Conservation (phyloP, 805 yeast genomes). For the Candida adriatica region DNA sequence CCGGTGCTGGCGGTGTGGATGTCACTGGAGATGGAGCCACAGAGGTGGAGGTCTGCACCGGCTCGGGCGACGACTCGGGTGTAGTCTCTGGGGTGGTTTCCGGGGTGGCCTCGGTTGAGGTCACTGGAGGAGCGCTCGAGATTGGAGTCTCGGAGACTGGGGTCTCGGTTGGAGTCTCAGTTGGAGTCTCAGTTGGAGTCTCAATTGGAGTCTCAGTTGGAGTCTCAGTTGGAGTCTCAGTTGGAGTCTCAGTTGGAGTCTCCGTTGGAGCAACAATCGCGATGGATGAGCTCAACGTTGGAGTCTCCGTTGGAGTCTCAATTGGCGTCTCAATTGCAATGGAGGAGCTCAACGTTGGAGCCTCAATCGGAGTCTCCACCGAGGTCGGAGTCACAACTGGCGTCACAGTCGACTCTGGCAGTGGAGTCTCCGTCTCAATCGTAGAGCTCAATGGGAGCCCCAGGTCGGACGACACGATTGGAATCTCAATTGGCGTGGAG, state of each 20-base stretch:
- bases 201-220: not conserved
- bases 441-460: too few relatives aligned
- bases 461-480: too few relatives aligned
- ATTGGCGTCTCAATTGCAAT: slow-evolving; percentile 6
- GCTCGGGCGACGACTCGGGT: too few relatives aligned
- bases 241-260: slow-evolving; percentile 1
- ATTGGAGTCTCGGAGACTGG: not conserved
- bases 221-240: slow-evolving; percentile 1
- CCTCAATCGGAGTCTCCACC: too few relatives aligned
- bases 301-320: not conserved
- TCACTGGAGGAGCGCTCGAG: too few relatives aligned
- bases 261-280: not conserved
- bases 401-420: too few relatives aligned
- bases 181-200: not conserved
- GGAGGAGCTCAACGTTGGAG: too few relatives aligned
- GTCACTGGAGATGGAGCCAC: not conserved
- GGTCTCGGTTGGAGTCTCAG: not conserved
- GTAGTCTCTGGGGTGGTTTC: too few relatives aligned
- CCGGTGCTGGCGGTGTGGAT: not conserved
- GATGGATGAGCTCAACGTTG: not conserved
- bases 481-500: too few relatives aligned
- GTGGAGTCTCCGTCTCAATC: too few relatives aligned
- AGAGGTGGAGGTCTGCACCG: not conserved
- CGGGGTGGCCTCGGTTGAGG: too few relatives aligned
- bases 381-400: too few relatives aligned